Base-by-base conservation (phyloP, 768 basidiomycete genomes). In the Tubosaeta sp. region DNA sequence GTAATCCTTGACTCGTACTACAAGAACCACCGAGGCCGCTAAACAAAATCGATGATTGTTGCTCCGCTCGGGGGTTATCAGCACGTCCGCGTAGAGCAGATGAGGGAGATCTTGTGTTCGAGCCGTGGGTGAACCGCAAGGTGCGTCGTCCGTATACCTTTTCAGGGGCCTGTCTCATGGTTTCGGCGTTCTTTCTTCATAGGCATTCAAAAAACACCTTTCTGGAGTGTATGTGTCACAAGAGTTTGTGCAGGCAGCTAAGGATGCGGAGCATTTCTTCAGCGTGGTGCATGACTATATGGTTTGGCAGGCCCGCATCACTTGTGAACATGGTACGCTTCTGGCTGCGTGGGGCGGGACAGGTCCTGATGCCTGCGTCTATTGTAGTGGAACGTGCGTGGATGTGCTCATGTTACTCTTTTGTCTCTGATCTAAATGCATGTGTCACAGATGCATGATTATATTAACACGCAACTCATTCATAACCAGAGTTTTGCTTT, bases 41-140 rank as follows among this genome's bases (percentile, higher is more conserved):
- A 39, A 86, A 88, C 71, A 82, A 77, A 62, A 85, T 86, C 52
- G 75, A 74, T 8, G 25, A 70, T 94, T 51, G 74, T 81, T 25
- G 80, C 86, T 7, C 89, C 91, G n/a, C 78, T 93, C 25, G 82
- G 83, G 8, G 88, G 88, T 1, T 94, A 92, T 70, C 89, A 91
- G 70, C 93, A 93, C 59, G 80, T 93, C 50, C 88, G 89, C 29
- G 86, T 93, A 46, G 88, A 90, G 66, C 43, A 57, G 57, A 51
- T 13, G 35, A 37, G n/a, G 85, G 86, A 55, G 87, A 90, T 66
- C 82, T 84, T 60, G 86, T 86, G 50, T 72, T 92, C 57, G 88
- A 92, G 71, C 84, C 85, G 48, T 92, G 87, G 88, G 79, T 78
- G 6, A 72, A 77, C 54, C 84, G 83, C 65, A 77, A 80, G 22